Base-by-base conservation (phyloP, 2,329 filamentous ascomycete genomes). In the Ophiostoma montium region DNA sequence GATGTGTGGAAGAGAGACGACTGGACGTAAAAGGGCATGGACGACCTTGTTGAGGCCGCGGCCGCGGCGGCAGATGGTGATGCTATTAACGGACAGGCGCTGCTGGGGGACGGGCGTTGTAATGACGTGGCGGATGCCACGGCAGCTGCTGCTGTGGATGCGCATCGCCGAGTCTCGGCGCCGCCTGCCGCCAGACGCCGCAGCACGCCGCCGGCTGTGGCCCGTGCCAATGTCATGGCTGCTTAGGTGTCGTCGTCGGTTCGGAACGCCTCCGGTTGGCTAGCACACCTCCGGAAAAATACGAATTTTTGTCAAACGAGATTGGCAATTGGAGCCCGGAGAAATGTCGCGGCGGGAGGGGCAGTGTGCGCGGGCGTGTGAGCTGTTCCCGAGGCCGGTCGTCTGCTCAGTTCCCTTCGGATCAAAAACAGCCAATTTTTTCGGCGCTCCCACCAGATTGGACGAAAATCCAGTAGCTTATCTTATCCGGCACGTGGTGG, bases 1-100 rank as follows among this genome's bases (percentile, higher is more conserved):
- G 74, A 74, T 61, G 63, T 74, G 64, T 78, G 74, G 60, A 79
- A 75, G n/a, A 31, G 33, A 44, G 39, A 49, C 5, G 46, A 15
- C 32, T 49, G 47, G 15, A 33, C 41, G 31, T 10, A 42, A 9
- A 27, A 48, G 21, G 46, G 41, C 27, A 19, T n/a, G 21, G 49
- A 16, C 13, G 49, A 8, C 3, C 21, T 16, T 5, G 31, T 33
- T 5, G 38, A 38, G 27, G 33, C 11, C 12, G 45, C 10, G 12
- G 35, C 8, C 12, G 33, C 10, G 8, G 23, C 3, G 9, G 43
- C n/a, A 3, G 35, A 18, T 15, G 21, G 18, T 32, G 44, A 1
- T 32, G 38, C 7, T 32, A 35, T 23, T 35, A 35, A 30, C 19
- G 43, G 30, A 33, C 23, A 44, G 9, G 39, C 23, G n/a, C 10